A percentile compares a stretch with the other conserved stretches of the same genome.
Evolutionary conservation across 257 asterid genomes (phyloP).

Genomic region (Marsdenia floribunda): DNA sequence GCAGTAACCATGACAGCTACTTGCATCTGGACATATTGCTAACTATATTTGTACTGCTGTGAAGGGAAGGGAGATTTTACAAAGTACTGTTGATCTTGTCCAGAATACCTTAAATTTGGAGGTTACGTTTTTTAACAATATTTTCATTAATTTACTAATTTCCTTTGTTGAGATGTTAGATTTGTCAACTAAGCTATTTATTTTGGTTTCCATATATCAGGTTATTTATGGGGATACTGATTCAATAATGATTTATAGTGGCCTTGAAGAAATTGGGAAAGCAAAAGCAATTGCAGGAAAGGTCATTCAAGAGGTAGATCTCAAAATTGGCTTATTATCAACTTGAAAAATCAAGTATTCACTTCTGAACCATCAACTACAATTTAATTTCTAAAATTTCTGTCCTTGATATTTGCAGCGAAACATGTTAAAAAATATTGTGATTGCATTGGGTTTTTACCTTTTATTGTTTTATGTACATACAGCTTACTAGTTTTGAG

Average conservation of each 20-base stretch:
- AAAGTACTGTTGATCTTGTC: slow-evolving; percentile 93
- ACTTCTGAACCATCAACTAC: background rate
- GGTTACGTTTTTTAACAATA: slow-evolving; percentile 35
- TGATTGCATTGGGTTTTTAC: background rate
- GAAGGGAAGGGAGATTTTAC: slow-evolving; percentile 95
- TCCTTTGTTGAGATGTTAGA: slow-evolving; percentile 18
- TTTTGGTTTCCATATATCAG: slow-evolving; percentile 36
- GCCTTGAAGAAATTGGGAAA: slow-evolving; percentile 85
- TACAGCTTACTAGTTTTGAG: background rate
- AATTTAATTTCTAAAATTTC: background rate
- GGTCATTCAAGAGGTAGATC: slow-evolving; percentile 83
- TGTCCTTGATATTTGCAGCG: background rate
- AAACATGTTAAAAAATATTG: background rate
- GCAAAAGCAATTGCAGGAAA: slow-evolving; percentile 74
- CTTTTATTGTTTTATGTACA: background rate
- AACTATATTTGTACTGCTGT: slow-evolving; percentile 24
- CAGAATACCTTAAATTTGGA: slow-evolving; percentile 75
- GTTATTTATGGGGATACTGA: slow-evolving; percentile 98
- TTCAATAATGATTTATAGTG: slow-evolving; percentile 94
- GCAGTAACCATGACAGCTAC: background rate
- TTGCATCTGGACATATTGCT: slow-evolving; percentile 14
- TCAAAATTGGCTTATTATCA: slow-evolving; percentile 9
- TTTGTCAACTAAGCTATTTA: slow-evolving; percentile 17
- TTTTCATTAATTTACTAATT: slow-evolving; percentile 12
- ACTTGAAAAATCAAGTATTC: background rate